Percentiles rank a stretch among this genome's conserved stretches.
phyloP scores from a whole-genome alignment of 495 filamentous ascomycete genomes.

The Letharia columbiana region DNA sequence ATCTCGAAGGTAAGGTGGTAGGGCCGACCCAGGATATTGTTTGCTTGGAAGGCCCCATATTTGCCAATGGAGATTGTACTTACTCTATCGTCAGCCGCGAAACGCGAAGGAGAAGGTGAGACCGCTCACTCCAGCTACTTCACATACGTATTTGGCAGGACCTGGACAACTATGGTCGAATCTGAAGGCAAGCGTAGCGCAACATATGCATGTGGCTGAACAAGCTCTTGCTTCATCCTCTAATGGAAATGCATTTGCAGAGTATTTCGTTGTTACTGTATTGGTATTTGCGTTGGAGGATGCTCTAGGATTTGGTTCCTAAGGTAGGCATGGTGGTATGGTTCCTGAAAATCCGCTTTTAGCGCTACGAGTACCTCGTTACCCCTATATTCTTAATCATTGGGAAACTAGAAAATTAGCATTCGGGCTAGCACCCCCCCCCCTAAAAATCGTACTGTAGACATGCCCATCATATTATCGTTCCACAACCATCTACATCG shows the following conservation, averaged over 20 bases:
- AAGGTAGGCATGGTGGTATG: too few relatives aligned
- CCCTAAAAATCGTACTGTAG: too few relatives aligned
- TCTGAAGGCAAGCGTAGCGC: slow-evolving; percentile 62
- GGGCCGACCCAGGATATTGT: slow-evolving; percentile 77
- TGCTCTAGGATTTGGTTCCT: too few relatives aligned
- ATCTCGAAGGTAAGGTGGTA: slow-evolving; percentile 89
- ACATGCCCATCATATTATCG: too few relatives aligned
- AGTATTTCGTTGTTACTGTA: too few relatives aligned
- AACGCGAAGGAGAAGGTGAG: slow-evolving; percentile 12
- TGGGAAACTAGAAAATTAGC: too few relatives aligned
- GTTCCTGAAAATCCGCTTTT: not conserved
- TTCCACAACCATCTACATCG: too few relatives aligned
- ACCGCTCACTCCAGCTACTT: slow-evolving; percentile 28
- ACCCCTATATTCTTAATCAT: too few relatives aligned
- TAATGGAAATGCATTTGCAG: not conserved
- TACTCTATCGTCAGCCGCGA: slow-evolving; percentile 23
- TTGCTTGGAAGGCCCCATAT: slow-evolving; percentile 79
- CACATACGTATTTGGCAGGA: slow-evolving; percentile 72
- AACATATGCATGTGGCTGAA: slow-evolving; percentile 57
- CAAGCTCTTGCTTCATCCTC: slow-evolving; percentile 25
- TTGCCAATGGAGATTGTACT: slow-evolving; percentile 81
- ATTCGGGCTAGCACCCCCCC: too few relatives aligned
- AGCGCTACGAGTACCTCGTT: not conserved
- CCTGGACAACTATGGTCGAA: slow-evolving; percentile 50
- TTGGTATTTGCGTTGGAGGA: too few relatives aligned